phyloP scores from a whole-genome alignment of 2,329 filamentous ascomycete genomes.

The Keithomyces neogunnii region DNA sequence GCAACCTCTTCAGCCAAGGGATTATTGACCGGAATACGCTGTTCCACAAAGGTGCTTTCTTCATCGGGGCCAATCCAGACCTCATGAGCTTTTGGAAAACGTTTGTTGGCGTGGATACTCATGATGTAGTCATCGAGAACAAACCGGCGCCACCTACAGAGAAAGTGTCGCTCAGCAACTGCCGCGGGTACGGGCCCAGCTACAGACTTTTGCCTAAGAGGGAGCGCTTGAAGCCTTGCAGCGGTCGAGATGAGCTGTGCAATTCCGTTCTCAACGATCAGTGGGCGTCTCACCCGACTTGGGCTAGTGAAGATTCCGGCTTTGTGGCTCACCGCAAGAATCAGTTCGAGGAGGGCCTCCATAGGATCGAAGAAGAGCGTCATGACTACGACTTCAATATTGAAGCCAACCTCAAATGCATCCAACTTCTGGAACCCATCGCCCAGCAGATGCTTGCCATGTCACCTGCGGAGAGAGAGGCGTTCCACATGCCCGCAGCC shows the following conservation, averaged over 20 bases:
- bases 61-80: constrained; percentile 82
- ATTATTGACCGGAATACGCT: constrained; percentile 81
- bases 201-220: constrained; percentile 87
- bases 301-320: constrained; percentile 95
- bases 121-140: constrained; percentile 73
- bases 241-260: constrained; percentile 90
- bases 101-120: constrained; percentile 70
- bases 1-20: constrained; percentile 90
- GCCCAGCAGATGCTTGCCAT: constrained; percentile 83
- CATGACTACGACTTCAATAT: constrained; percentile 99
- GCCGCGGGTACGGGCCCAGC: constrained; percentile 88
- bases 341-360: constrained; percentile 83
- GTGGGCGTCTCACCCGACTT: constrained; percentile 97
- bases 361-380: constrained; percentile 94
- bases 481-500: constrained; percentile 72
- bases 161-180: constrained; percentile 89
- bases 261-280: constrained; percentile 91
- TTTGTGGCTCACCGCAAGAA: constrained; percentile 99
- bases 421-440: constrained; percentile 90
- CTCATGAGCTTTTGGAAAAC: constrained; percentile 82
- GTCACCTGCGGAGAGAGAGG: constrained; percentile 59
- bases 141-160: constrained; percentile 66
- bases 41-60: constrained; percentile 72
- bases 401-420: constrained; percentile 87
- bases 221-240: constrained; percentile 85